phyloP scores from a whole-genome alignment of 2,329 filamentous ascomycete species.

The Lecanosticta acicola region DNA sequence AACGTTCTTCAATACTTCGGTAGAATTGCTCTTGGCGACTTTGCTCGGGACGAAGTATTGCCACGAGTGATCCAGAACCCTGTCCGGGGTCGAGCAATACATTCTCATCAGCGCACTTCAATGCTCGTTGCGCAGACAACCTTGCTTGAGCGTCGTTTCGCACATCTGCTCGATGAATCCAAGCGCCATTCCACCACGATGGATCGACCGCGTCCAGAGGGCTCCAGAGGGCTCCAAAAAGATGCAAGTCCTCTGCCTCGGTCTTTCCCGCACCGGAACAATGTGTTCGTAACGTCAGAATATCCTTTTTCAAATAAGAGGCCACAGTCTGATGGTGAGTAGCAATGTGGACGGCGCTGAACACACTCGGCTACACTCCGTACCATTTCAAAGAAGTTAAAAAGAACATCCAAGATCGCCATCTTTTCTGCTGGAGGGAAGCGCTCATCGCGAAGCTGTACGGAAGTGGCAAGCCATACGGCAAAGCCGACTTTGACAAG shows the following conservation, averaged over 20 bases:
- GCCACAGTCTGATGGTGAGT: neutral
- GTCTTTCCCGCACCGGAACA: conserved; percentile 10
- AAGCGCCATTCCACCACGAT: conserved; percentile 5
- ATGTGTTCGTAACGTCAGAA: too few species aligned
- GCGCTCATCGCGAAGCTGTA: conserved; percentile 8
- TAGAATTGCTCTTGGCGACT: too few species aligned
- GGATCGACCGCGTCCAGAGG: conserved; percentile 5
- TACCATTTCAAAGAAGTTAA: conserved; percentile 11
- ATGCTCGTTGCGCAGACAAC: too few species aligned
- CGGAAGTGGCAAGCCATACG: conserved; percentile 5
- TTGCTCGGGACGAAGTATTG: too few species aligned
- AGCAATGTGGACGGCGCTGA: conserved; percentile 9
- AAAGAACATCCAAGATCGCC: conserved; percentile 5
- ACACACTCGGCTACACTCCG: conserved; percentile 5
- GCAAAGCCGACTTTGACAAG: conserved; percentile 4
- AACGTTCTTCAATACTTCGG: too few species aligned
- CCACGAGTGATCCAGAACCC: too few species aligned
- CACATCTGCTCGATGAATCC: too few species aligned
- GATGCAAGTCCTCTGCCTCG: conserved; percentile 11
- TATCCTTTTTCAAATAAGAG: too few species aligned
- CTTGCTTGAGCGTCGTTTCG: too few species aligned
- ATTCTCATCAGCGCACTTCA: too few species aligned
- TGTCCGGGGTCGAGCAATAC: too few species aligned
- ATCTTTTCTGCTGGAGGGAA: conserved; percentile 9
- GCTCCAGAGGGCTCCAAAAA: neutral